A percentile compares a stretch with the other conserved stretches of the same genome.
Conservation (phyloP, 192 early-diverging fungal genomes). For the Linnemannia schmuckeri region DNA sequence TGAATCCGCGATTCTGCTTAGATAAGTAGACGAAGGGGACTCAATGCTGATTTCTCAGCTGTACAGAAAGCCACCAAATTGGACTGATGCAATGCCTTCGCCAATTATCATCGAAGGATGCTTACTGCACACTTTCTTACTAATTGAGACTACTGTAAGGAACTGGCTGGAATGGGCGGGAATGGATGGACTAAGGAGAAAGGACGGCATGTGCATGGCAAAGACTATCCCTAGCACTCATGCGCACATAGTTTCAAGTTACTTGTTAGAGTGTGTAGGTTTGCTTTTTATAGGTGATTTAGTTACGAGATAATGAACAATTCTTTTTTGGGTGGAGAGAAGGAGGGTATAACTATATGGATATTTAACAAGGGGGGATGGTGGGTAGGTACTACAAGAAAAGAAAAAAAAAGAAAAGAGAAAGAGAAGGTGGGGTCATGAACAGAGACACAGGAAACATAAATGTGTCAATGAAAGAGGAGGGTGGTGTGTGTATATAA, state of each 20-base stretch:
- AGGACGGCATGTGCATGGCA: neutral
- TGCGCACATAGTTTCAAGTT: no score
- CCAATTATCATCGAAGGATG: neutral
- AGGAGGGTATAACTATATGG: neutral
- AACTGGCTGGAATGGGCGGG: neutral
- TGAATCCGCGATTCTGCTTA: neutral
- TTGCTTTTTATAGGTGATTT: no score
- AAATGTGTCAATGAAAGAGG: neutral
- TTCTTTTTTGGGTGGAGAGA: neutral
- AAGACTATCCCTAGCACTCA: neutral
- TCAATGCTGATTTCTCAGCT: neutral
- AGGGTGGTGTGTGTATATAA: neutral
- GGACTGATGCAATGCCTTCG: neutral
- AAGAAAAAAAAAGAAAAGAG: neutral
- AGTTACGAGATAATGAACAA: no score
- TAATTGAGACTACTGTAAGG: neutral
- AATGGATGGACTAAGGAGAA: neutral
- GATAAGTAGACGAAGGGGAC: neutral
- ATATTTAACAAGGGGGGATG: neutral
- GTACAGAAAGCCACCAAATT: neutral
- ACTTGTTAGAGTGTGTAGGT: no score
- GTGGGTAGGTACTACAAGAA: neutral
- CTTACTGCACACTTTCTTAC: neutral
- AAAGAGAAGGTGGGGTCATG: neutral
- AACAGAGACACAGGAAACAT: neutral